A percentile compares a stretch with the other conserved stretches of the same genome.
Conservation (phyloP, 306 rosid species). For the Myrica gale region DNA sequence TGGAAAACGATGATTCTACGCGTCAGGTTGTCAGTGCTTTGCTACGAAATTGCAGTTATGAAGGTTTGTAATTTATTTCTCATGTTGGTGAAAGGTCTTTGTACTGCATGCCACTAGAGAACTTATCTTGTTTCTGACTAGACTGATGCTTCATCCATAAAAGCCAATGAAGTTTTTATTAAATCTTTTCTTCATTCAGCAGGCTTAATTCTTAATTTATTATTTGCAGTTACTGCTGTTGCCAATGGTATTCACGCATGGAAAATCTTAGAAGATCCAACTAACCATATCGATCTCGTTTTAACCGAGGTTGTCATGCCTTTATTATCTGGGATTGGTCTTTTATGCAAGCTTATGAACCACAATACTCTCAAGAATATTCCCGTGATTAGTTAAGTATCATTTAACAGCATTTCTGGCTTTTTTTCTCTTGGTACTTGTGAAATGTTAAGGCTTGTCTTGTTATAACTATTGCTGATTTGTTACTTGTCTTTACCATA, state of each 20-base stretch:
- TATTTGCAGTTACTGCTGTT: slow-evolving; percentile 57
- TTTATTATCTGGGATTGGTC: slow-evolving; percentile 76
- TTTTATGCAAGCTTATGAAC: slow-evolving; percentile 78
- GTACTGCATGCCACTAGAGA: slow-evolving; percentile 9
- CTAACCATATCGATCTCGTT: slow-evolving; percentile 77
- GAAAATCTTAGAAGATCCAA: slow-evolving; percentile 79
- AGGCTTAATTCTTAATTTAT: slow-evolving; percentile 21
- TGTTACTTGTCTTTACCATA: slow-evolving; percentile 32
- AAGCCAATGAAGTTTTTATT: slow-evolving; percentile 9
- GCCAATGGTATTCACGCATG: slow-evolving; percentile 75
- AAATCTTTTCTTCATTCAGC: background rate
- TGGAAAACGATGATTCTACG: slow-evolving; percentile 63
- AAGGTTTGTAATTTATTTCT: slow-evolving; percentile 41
- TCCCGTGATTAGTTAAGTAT: slow-evolving; percentile 86
- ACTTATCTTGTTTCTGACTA: slow-evolving; percentile 1
- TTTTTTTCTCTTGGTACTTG: background rate
- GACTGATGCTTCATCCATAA: slow-evolving; percentile 6
- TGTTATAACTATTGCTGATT: slow-evolving; percentile 31
- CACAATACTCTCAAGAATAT: slow-evolving; percentile 70
- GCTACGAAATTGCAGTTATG: slow-evolving; percentile 57
- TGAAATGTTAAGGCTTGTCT: slow-evolving; percentile 15
- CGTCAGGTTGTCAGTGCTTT: slow-evolving; percentile 63
- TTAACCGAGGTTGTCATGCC: slow-evolving; percentile 95
- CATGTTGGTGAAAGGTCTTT: slow-evolving; percentile 18
- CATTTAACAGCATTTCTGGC: background rate